A percentile compares a stretch with the other conserved stretches of the same genome.
Evolutionary conservation across 2,329 filamentous ascomycete genomes (phyloP).

Genomic region (Fusarium praegraminearum): DNA sequence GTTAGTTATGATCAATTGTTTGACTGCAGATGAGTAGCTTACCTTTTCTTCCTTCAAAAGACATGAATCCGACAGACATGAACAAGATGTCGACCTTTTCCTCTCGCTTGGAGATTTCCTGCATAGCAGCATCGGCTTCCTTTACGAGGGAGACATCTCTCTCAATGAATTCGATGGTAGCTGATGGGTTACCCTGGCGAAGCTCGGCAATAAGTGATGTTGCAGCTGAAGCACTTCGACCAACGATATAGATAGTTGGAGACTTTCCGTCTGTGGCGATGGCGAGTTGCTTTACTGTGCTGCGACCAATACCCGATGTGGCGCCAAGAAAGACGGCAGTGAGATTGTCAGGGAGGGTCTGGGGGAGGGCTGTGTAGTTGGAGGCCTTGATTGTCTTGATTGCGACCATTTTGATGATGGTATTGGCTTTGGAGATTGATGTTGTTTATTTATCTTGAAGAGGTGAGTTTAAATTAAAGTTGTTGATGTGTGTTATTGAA

Average conservation of each 20-base stretch:
- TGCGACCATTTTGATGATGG: conserved; percentile 20
- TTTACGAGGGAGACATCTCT: conserved; percentile 63
- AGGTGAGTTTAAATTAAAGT: neutral
- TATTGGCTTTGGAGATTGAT: neutral
- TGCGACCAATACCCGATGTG: conserved; percentile 37
- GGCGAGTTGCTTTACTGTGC: conserved; percentile 25
- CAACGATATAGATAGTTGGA: conserved; percentile 57
- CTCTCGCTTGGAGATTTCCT: conserved; percentile 58
- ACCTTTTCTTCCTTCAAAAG: conserved; percentile 43
- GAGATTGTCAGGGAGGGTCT: conserved; percentile 9
- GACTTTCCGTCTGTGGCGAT: conserved; percentile 15
- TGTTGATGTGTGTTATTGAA: neutral
- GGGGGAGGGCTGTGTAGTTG: conserved; percentile 12
- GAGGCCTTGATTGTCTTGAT: conserved; percentile 23
- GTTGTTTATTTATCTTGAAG: neutral
- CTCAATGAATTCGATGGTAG: conserved; percentile 60
- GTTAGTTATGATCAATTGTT: too few species aligned
- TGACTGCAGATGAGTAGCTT: too few species aligned
- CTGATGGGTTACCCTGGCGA: conserved; percentile 56
- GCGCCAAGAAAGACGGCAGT: conserved; percentile 36
- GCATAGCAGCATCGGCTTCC: conserved; percentile 60
- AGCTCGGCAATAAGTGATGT: conserved; percentile 57
- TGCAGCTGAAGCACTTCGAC: conserved; percentile 55
- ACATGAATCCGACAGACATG: conserved; percentile 54
- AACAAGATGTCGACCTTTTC: conserved; percentile 60